These are phyloP conservation scores for Tranzscheliella williamsii DNA, from an alignment of 1,284 basidiomycete genomes.

Conservation along the genomic window DNA sequence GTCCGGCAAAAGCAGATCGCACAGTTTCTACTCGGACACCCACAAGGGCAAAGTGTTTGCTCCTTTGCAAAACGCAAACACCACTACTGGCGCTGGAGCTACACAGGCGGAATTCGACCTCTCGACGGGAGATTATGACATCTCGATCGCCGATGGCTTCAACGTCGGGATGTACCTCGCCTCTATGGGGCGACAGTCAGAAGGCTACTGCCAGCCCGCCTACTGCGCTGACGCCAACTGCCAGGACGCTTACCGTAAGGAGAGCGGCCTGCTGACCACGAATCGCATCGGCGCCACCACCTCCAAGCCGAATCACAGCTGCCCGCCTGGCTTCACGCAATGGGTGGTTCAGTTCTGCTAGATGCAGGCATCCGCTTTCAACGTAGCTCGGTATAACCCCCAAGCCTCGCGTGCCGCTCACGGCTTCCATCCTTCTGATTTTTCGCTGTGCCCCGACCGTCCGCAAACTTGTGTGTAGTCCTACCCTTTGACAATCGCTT, in stretches of 20 bases:
- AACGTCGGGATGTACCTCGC: constrained; percentile 26
- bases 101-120: constrained; percentile 32
- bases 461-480: no score
- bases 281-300: constrained; percentile 9
- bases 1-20: constrained; percentile 9
- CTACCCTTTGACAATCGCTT: no score
- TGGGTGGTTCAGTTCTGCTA: constrained; percentile 41
- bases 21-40: constrained; percentile 32
- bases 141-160: constrained; percentile 34
- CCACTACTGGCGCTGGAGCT: constrained; percentile 19
- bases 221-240: constrained; percentile 15
- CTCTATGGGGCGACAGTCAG: constrained; percentile 11
- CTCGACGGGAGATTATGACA: constrained; percentile 19
- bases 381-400: no score
- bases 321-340: constrained; percentile 19
- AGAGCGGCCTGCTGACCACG: constrained; percentile 20
- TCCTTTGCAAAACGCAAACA: constrained; percentile 22
- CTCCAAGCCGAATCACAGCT: constrained; percentile 35
- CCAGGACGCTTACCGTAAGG: constrained; percentile 21
- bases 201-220: constrained; percentile 26
- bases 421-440: no score
- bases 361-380: no score
- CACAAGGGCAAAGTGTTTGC: constrained; percentile 36
- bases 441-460: no score
- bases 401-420: no score